Evolutionary conservation across 768 basidiomycete genomes (phyloP), one percentile per base, ranked within the genome.

Genomic region (Suillus decipiens): DNA sequence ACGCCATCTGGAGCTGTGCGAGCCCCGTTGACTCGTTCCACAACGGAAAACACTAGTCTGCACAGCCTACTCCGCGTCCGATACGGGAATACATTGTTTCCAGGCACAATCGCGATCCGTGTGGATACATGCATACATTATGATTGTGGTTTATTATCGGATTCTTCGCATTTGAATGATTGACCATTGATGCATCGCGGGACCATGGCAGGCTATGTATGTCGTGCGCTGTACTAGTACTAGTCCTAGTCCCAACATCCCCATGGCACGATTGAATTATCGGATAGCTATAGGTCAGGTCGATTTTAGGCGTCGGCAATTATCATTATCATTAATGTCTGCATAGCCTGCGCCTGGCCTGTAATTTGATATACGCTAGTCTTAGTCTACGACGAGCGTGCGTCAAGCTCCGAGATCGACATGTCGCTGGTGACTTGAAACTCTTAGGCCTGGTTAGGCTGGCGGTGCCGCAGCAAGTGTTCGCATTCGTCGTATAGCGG

Each of bases 51-150:
- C 10, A 11, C 36, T 53, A n/a, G 51, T 34, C 19, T 34, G 19
- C 51, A 53, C 51, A 53, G 51, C 51, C 33, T 24, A 17, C 28
- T 28, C 28, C 28, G n/a, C n/a, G 5, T 15, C 8, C 15, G 17
- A 51, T 48, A 28, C 19, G 43, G 43, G 43, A n/a, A n/a, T 24
- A 31, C 50, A 33, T 19, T 33, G 51, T 53, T n/a, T 53, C 51
- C 33, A 53, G 51, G 51, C 51, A 53, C 51, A 33, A 53, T 53
- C 51, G 19, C 51, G 51, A 33, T 53, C 51, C 31, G 17, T 33
- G 51, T 53, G 51, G n/a, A n/a, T n/a, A n/a, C n/a, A n/a, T n/a
- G n/a, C n/a, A n/a, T n/a, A n/a, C n/a, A n/a, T 28, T 28, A 28
- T 28, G 28, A 28, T 28, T 28, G 3, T 28, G 28, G 28, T 28